phyloP scores from a whole-genome alignment of 495 filamentous ascomycete species.

The Evansstolkia leycettana region DNA sequence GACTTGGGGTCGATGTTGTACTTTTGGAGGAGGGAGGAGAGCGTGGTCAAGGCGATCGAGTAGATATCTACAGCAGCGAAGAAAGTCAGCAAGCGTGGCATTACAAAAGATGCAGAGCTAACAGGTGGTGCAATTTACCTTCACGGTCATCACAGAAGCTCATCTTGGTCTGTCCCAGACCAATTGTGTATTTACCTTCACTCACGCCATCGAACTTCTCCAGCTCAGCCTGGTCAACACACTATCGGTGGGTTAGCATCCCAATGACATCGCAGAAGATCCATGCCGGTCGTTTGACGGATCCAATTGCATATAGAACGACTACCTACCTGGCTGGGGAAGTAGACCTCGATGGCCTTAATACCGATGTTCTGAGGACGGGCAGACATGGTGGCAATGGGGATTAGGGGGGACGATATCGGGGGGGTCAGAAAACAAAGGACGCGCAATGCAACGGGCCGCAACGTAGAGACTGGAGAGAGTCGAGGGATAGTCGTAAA shows the following conservation, averaged over 20 bases:
- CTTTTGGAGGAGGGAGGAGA: constrained; percentile 80
- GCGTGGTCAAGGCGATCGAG: constrained; percentile 81
- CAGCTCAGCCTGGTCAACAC: constrained; percentile 89
- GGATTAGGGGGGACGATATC: constrained; percentile 1
- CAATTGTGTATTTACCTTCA: constrained; percentile 95
- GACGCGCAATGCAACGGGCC: too few relatives aligned
- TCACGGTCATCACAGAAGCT: constrained; percentile 99
- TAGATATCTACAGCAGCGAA: constrained; percentile 67
- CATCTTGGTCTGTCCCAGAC: constrained; percentile 99
- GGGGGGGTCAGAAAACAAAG: too few relatives aligned
- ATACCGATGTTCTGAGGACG: constrained; percentile 96
- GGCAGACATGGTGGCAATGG: constrained; percentile 56
- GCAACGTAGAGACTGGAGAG: too few relatives aligned
- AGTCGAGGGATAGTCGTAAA: background rate
- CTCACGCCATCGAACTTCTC: constrained; percentile 98
- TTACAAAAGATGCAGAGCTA: too few relatives aligned
- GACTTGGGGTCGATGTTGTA: constrained; percentile 85
- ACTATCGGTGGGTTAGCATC: constrained; percentile 42
- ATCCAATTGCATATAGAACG: background rate
- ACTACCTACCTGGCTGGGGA: constrained; percentile 75
- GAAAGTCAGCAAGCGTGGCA: background rate
- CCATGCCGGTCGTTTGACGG: background rate
- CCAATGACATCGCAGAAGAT: constrained; percentile 3
- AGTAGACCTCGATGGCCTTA: constrained; percentile 99
- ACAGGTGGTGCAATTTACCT: constrained; percentile 62